Percentiles rank a stretch among this genome's conserved stretches.
Evolutionary conservation across 2,329 filamentous ascomycete genomes (phyloP).

Genomic region (Metarhizium anisopliae): DNA sequence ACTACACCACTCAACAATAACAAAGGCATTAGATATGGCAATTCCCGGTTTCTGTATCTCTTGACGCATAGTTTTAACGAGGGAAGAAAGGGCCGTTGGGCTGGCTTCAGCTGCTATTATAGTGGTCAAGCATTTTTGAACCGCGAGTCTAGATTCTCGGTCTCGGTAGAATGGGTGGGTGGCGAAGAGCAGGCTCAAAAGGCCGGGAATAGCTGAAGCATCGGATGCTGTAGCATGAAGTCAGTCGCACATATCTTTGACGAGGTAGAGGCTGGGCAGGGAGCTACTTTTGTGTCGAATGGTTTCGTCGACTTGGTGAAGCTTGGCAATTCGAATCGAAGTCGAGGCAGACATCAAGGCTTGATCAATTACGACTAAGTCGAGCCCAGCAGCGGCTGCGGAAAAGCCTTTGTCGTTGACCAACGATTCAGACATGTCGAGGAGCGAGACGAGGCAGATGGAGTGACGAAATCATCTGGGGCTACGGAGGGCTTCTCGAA

Average conservation of each 20-base stretch:
- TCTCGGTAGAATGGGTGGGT: conserved; percentile 86
- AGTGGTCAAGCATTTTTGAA: conserved; percentile 67
- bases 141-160: conserved; percentile 71
- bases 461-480: conserved; percentile 24
- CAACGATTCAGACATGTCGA: conserved; percentile 27
- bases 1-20: conserved; percentile 84
- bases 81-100: conserved; percentile 46
- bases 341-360: conserved; percentile 56
- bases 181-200: conserved; percentile 70
- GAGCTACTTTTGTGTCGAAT: conserved; percentile 22
- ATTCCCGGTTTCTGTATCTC: conserved; percentile 73
- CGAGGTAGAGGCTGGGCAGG: neutral
- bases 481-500: conserved; percentile 10
- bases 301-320: conserved; percentile 48
- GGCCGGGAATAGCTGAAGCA: conserved; percentile 36
- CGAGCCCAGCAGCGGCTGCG: conserved; percentile 28
- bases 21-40: conserved; percentile 73
- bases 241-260: neutral
- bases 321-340: conserved; percentile 40
- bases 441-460: conserved; percentile 11
- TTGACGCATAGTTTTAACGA: conserved; percentile 57
- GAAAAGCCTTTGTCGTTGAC: conserved; percentile 32
- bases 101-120: conserved; percentile 52
- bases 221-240: conserved; percentile 28
- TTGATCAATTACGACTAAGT: conserved; percentile 39